A percentile compares a stretch with the other conserved stretches of the same genome.
Conservation (phyloP, 2,329 filamentous ascomycete species). For the Periconia sp. region DNA sequence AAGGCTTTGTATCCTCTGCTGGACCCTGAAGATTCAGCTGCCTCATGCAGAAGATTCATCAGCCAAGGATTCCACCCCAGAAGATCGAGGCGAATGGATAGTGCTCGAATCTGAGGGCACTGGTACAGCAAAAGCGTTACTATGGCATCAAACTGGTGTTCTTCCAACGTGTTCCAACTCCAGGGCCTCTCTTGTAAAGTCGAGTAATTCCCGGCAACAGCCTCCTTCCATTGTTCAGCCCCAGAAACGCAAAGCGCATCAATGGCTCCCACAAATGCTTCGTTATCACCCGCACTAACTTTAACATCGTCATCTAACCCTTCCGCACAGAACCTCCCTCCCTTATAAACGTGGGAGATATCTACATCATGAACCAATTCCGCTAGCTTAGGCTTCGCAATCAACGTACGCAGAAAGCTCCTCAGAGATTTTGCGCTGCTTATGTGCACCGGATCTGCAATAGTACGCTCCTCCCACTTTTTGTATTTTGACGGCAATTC, state of each 20-base stretch:
- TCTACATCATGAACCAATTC: neutral
- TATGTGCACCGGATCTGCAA: neutral
- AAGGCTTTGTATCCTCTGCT: neutral
- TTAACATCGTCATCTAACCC: neutral
- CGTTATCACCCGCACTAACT: neutral
- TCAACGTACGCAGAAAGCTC: neutral
- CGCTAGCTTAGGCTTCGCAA: neutral
- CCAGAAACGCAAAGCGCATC: neutral
- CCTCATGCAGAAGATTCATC: neutral
- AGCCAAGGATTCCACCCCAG: neutral
- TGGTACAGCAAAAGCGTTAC: neutral
- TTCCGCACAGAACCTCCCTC: neutral
- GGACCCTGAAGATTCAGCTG: neutral
- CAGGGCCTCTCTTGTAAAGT: neutral
- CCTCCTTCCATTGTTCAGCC: neutral
- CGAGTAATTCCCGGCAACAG: neutral
- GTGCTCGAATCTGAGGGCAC: neutral
- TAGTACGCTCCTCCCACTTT: neutral
- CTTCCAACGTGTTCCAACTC: neutral
- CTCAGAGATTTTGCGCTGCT: neutral
- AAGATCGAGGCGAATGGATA: neutral
- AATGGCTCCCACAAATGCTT: neutral
- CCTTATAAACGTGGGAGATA: neutral
- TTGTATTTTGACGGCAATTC: too few relatives aligned
- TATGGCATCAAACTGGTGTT: neutral